Evolutionary conservation across 139 green algal genomes (phyloP).

Genomic region (Ettlia oleoabundans): DNA sequence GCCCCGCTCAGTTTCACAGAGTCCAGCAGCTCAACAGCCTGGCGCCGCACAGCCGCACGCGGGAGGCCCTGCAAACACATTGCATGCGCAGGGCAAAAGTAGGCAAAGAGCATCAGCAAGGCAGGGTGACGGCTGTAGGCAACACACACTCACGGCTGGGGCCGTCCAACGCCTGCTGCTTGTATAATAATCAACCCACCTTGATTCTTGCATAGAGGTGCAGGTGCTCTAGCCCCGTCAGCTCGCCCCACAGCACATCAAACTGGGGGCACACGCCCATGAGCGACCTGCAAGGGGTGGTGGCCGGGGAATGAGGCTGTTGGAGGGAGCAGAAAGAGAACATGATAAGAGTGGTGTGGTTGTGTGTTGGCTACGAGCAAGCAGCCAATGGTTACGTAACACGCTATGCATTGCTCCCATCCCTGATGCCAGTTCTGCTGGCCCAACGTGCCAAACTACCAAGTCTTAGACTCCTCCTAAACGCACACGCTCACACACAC

Average conservation of each 20-base stretch:
- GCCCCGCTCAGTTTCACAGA: slow-evolving; percentile 58
- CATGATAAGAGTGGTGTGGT: no score
- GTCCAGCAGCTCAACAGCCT: slow-evolving; percentile 12
- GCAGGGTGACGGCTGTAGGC: neutral
- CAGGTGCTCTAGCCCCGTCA: slow-evolving; percentile 93
- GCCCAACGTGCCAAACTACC: no score
- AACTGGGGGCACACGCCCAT: slow-evolving; percentile 82
- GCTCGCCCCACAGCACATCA: slow-evolving; percentile 92
- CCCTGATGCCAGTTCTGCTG: no score
- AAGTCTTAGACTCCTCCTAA: neutral
- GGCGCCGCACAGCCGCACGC: neutral
- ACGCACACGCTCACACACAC: neutral
- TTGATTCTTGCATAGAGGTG: slow-evolving; percentile 83
- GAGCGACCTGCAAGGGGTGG: slow-evolving; percentile 1
- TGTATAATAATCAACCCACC: no score
- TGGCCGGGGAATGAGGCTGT: neutral
- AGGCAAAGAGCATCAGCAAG: neutral
- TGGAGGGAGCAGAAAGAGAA: neutral
- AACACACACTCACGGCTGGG: neutral
- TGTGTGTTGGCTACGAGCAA: no score
- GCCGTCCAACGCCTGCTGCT: no score
- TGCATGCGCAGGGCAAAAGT: no score
- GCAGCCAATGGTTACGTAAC: no score
- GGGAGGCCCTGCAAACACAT: slow-evolving; percentile 4
- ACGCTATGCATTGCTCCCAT: no score